Conservation (phyloP, 208 protist species). For the Acanthamoeba triangularis region DNA sequence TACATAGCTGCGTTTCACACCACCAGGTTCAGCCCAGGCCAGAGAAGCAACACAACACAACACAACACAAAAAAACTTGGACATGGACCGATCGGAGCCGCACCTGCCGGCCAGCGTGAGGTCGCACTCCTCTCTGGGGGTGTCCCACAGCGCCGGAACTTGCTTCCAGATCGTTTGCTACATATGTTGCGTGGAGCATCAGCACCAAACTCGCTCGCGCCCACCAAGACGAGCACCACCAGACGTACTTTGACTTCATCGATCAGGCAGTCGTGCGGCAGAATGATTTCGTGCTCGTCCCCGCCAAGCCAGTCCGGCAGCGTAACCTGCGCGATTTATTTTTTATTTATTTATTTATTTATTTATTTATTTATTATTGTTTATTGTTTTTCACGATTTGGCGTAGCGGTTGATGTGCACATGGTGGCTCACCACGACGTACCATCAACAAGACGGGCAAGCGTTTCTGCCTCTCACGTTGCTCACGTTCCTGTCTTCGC, state of each 20-base stretch:
- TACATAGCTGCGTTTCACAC: not conserved
- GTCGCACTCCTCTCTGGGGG: not conserved
- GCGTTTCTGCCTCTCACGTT: not conserved
- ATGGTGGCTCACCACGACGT: not conserved
- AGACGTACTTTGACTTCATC: slow-evolving; percentile 19
- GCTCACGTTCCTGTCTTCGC: not conserved
- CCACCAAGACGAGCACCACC: no score
- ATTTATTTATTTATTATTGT: no score
- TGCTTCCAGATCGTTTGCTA: slow-evolving; percentile 42
- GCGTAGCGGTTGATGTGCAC: no score
- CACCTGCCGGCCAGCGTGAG: not conserved
- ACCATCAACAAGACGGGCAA: not conserved
- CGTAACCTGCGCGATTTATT: not conserved
- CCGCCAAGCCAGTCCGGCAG: not conserved
- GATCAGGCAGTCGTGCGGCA: not conserved
- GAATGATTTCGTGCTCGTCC: not conserved
- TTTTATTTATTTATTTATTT: not conserved
- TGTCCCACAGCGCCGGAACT: slow-evolving; percentile 9
- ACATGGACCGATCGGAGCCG: not conserved
- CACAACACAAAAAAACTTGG: not conserved
- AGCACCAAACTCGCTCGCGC: no score
- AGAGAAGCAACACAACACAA: not conserved
- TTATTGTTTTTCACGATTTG: not conserved
- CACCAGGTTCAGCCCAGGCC: not conserved
- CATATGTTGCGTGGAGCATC: not conserved